These are phyloP conservation scores for Annulohypoxylon nitens DNA, from an alignment of 495 filamentous ascomycete species.

Conservation along the genomic window DNA sequence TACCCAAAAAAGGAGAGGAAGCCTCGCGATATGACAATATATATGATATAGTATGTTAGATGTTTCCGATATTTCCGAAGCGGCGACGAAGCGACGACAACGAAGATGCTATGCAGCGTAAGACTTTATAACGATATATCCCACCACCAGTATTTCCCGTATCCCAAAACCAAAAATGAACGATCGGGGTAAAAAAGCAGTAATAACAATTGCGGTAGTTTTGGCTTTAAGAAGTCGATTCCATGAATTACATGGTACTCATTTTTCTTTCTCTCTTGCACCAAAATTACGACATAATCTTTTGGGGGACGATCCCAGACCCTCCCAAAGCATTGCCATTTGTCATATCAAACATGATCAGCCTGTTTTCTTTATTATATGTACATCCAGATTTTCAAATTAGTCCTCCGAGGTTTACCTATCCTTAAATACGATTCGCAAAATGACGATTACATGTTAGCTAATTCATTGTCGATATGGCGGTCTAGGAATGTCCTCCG, in stretches of 20 bases:
- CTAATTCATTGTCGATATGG: constrained; percentile 92
- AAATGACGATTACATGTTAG: constrained; percentile 77
- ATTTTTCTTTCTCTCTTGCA: constrained; percentile 21
- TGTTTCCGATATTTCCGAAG: too few species aligned
- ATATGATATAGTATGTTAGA: neutral
- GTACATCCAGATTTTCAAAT: constrained; percentile 44
- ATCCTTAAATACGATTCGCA: constrained; percentile 8
- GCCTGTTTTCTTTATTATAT: constrained; percentile 40
- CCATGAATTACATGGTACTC: constrained; percentile 5
- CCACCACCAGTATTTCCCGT: constrained; percentile 30
- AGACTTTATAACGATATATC: constrained; percentile 31
- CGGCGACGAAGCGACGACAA: neutral
- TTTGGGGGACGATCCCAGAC: constrained; percentile 32
- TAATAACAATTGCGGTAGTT: constrained; percentile 11
- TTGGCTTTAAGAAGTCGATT: neutral
- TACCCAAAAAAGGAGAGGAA: constrained; percentile 10
- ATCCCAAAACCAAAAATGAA: constrained; percentile 30
- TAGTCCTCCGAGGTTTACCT: constrained; percentile 19
- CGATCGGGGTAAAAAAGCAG: constrained; percentile 31
- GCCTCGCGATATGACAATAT: constrained; percentile 25
- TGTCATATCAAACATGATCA: constrained; percentile 45
- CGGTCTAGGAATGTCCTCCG: constrained; percentile 86
- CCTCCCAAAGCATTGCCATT: constrained; percentile 22
- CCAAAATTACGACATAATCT: constrained; percentile 26
- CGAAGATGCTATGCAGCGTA: constrained; percentile 22